These are phyloP conservation scores for Trametes sanguinea DNA, from an alignment of 768 basidiomycete genomes.

Conservation along the genomic window DNA sequence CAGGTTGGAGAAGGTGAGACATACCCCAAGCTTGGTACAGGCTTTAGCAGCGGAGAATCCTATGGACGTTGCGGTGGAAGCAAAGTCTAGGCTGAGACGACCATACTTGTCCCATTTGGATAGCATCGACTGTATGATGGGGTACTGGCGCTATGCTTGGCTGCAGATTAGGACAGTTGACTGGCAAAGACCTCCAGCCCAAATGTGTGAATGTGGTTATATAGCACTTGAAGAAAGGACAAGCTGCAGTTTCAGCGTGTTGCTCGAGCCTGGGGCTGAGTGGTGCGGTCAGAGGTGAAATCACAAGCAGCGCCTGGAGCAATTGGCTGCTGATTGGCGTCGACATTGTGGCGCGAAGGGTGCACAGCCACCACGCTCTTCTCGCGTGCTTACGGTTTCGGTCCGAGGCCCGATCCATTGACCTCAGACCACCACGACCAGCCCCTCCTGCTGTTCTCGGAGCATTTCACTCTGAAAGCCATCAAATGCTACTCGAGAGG, in stretches of 20 bases:
- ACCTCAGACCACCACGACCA: no score
- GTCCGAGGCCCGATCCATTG: not conserved
- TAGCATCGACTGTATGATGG: conserved; percentile 9
- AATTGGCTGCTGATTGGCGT: not conserved
- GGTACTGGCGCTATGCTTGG: not conserved
- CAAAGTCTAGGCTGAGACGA: conserved; percentile 66
- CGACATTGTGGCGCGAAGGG: not conserved
- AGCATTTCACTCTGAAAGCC: no score
- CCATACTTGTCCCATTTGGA: conserved; percentile 43
- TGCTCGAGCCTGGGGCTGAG: no score
- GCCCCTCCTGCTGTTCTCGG: no score
- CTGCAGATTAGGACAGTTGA: not conserved
- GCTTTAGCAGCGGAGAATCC: conserved; percentile 69
- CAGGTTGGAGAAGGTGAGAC: conserved; percentile 28
- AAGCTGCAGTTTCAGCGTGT: not conserved
- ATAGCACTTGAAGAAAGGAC: no score
- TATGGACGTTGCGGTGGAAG: conserved; percentile 60
- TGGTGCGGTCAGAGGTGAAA: not conserved
- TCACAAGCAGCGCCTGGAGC: not conserved
- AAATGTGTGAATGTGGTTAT: no score
- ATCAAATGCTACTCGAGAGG: no score
- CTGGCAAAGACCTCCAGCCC: no score
- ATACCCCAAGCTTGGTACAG: conserved; percentile 69
- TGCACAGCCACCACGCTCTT: conserved; percentile 8
- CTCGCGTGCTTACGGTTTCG: not conserved